phyloP scores from a whole-genome alignment of 768 basidiomycete genomes.

The Suillus hirtellus region DNA sequence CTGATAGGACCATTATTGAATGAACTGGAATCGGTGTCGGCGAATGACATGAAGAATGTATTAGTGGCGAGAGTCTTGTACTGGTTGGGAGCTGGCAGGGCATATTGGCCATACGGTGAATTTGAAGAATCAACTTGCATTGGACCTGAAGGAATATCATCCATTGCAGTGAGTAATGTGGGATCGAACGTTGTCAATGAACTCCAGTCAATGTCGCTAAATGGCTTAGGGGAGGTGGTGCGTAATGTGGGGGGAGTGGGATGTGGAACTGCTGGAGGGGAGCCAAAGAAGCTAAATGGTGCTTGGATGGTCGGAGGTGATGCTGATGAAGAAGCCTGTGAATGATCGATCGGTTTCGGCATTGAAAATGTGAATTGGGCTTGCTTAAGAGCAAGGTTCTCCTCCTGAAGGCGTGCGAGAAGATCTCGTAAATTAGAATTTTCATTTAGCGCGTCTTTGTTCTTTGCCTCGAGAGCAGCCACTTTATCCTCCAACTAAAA shows the following conservation, averaged over 20 bases:
- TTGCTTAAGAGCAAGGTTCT: slow-evolving; percentile 83
- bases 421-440: slow-evolving; percentile 91
- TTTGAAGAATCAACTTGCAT: slow-evolving; percentile 55
- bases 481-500: slow-evolving; percentile 88
- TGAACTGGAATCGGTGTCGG: slow-evolving; percentile 50
- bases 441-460: slow-evolving; percentile 68
- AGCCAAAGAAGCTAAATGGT: slow-evolving; percentile 29
- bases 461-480: slow-evolving; percentile 81
- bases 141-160: slow-evolving; percentile 60
- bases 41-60: slow-evolving; percentile 83
- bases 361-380: slow-evolving; percentile 82
- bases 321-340: slow-evolving; percentile 21
- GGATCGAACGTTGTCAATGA: slow-evolving; percentile 73
- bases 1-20: slow-evolving; percentile 20
- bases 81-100: slow-evolving; percentile 47
- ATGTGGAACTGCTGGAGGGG: slow-evolving; percentile 24
- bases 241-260: slow-evolving; percentile 32
- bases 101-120: slow-evolving; percentile 47
- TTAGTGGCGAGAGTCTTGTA: slow-evolving; percentile 84
- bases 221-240: slow-evolving; percentile 31
- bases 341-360: slow-evolving; percentile 41
- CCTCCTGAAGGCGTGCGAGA: slow-evolving; percentile 78
- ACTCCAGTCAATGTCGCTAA: slow-evolving; percentile 54
- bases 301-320: slow-evolving; percentile 25
- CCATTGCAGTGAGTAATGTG: slow-evolving; percentile 59